A percentile compares a stretch with the other conserved stretches of the same genome.
phyloP scores from a whole-genome alignment of 2,329 filamentous ascomycete species.

The Fusarium neocosmosporiellum region DNA sequence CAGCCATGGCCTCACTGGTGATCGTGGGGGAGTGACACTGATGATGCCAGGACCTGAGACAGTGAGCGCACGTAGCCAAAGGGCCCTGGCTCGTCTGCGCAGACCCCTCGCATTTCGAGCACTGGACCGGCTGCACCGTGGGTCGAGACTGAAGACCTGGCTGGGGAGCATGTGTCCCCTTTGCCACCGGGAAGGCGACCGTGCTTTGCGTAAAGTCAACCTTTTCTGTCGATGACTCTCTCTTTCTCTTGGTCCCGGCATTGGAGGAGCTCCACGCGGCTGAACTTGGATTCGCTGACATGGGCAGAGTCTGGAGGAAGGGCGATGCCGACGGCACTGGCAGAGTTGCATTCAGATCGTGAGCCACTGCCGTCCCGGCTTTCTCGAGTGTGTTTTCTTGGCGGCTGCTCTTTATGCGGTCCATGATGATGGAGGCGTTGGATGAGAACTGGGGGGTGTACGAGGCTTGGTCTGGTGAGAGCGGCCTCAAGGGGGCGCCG shows the following conservation, averaged over 20 bases:
- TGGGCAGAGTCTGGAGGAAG: conserved; percentile 8
- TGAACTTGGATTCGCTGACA: background rate
- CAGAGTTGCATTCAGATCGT: conserved; percentile 25
- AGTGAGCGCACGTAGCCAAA: conserved; percentile 36
- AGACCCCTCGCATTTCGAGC: conserved; percentile 32
- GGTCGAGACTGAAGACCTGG: background rate
- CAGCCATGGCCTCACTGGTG: conserved; percentile 1
- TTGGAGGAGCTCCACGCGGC: conserved; percentile 6
- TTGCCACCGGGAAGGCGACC: conserved; percentile 42
- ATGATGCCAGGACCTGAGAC: conserved; percentile 41
- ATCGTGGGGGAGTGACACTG: conserved; percentile 32
- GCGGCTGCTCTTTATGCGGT: conserved; percentile 36
- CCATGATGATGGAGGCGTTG: conserved; percentile 42
- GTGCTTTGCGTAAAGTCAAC: conserved; percentile 50
- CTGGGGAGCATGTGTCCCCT: background rate
- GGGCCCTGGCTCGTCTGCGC: background rate
- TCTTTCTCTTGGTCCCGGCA: conserved; percentile 46
- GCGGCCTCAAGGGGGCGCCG: background rate
- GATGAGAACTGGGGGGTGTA: conserved; percentile 48
- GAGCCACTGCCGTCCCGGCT: background rate
- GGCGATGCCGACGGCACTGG: conserved; percentile 16
- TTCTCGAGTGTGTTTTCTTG: conserved; percentile 1
- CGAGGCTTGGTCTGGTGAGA: conserved; percentile 14
- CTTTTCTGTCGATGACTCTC: conserved; percentile 21
- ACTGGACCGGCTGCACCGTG: conserved; percentile 3